Percentiles rank a stretch among this genome's conserved stretches.
phyloP scores from a whole-genome alignment of 768 basidiomycete genomes.

The Boletus reticuloceps region DNA sequence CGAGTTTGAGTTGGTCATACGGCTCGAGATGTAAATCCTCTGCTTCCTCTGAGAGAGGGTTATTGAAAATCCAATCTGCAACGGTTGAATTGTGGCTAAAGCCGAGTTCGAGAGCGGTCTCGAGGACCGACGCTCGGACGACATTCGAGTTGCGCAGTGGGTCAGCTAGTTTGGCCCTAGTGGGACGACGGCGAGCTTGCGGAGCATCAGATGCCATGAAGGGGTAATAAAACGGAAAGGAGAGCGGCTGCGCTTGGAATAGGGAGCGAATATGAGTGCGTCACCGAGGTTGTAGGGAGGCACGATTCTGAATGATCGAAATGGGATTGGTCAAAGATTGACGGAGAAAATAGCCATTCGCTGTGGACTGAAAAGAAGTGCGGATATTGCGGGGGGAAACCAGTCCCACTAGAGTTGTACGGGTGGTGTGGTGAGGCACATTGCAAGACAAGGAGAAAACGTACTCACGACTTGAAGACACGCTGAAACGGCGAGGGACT shows the following conservation, averaged over 20 bases:
- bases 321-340: conserved; percentile 8
- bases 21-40: conserved; percentile 36
- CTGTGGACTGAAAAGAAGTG: conserved; percentile 5
- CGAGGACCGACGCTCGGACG: conserved; percentile 71
- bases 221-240: too few relatives aligned
- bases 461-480: conserved; percentile 10
- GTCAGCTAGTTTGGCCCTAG: conserved; percentile 15
- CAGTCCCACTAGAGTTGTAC: conserved; percentile 20
- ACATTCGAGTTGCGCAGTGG: conserved; percentile 49
- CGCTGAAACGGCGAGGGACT: conserved; percentile 4
- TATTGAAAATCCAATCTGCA: conserved; percentile 72
- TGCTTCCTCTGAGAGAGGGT: conserved; percentile 54
- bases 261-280: not conserved
- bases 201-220: conserved; percentile 21
- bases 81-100: conserved; percentile 57
- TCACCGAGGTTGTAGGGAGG: not conserved
- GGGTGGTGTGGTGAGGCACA: not conserved
- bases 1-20: not conserved
- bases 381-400: conserved; percentile 10
- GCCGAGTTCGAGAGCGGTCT: conserved; percentile 69
- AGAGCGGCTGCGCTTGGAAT: conserved; percentile 6
- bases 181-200: conserved; percentile 29
- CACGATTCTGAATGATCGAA: conserved; percentile 14
- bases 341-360: conserved; percentile 8
- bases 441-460: not conserved